Conservation (phyloP, 2,329 filamentous ascomycete genomes). For the Aotearoamyces nothofagi region DNA sequence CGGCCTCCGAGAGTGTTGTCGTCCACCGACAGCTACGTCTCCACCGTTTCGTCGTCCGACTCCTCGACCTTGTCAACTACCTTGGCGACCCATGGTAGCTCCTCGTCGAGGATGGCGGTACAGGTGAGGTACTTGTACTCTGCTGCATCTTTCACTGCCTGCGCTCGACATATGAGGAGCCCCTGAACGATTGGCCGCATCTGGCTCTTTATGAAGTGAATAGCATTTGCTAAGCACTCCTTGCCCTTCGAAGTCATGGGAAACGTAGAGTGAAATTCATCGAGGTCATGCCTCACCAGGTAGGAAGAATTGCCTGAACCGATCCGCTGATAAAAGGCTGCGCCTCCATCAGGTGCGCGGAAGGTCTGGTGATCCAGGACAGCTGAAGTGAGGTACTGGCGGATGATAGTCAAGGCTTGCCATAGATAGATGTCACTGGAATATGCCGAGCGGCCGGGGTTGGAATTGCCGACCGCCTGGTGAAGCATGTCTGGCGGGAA, state of each 20-base stretch:
- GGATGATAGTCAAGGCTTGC: constrained; percentile 11
- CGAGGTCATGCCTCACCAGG: background rate
- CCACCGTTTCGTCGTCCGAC: no score
- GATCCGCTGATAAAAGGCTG: constrained; percentile 9
- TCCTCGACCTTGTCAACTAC: no score
- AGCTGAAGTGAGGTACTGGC: constrained; percentile 10
- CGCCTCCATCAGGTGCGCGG: constrained; percentile 12
- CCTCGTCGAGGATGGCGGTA: background rate
- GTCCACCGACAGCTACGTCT: no score
- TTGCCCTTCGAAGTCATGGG: background rate
- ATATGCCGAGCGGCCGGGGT: constrained; percentile 13
- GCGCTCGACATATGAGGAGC: background rate
- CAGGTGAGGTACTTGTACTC: background rate
- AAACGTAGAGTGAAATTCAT: constrained; percentile 1
- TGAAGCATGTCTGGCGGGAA: background rate
- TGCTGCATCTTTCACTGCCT: background rate
- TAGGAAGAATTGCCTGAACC: constrained; percentile 1
- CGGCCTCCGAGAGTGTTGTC: no score
- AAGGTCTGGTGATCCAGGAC: constrained; percentile 9
- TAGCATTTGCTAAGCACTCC: background rate
- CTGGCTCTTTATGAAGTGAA: background rate
- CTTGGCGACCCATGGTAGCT: background rate
- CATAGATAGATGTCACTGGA: constrained; percentile 16
- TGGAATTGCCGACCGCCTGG: constrained; percentile 1
- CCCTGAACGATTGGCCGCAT: background rate